phyloP scores from a whole-genome alignment of 495 filamentous ascomycete species.

The Podospora conica region DNA sequence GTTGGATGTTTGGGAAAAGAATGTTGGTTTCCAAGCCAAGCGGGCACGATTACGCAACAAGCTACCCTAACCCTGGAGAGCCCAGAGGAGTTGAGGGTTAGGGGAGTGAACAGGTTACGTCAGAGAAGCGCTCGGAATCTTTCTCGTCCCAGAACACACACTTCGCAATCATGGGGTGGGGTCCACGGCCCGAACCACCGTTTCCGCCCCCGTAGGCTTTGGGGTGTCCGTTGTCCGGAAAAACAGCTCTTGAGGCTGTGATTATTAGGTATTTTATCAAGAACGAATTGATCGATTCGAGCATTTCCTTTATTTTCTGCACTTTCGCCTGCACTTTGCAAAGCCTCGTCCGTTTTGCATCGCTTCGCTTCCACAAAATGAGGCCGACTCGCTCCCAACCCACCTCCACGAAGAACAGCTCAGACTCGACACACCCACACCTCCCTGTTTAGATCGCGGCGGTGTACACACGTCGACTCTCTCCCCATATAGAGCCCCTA shows the following conservation, averaged over 20 bases:
- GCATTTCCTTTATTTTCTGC: background rate
- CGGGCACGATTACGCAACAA: background rate
- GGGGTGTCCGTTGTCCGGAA: background rate
- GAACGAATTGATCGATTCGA: background rate
- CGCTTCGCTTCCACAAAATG: constrained; percentile 4
- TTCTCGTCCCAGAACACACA: background rate
- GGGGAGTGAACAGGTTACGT: background rate
- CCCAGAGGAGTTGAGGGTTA: background rate
- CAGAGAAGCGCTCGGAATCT: background rate
- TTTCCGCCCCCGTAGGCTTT: no score
- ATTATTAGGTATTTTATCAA: background rate
- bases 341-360: background rate
- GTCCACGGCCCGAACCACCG: constrained; percentile 9
- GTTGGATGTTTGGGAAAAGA: background rate
- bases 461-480: background rate
- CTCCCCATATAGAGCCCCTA: background rate
- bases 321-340: no score
- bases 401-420: background rate
- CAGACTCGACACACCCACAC: background rate
- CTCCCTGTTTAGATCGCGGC: background rate
- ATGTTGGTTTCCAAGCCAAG: background rate
- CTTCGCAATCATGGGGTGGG: background rate
- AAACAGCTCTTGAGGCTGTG: background rate
- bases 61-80: background rate
- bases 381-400: background rate